phyloP scores from a whole-genome alignment of 2,329 filamentous ascomycete species.

The Arthrobotrys entomopaga region DNA sequence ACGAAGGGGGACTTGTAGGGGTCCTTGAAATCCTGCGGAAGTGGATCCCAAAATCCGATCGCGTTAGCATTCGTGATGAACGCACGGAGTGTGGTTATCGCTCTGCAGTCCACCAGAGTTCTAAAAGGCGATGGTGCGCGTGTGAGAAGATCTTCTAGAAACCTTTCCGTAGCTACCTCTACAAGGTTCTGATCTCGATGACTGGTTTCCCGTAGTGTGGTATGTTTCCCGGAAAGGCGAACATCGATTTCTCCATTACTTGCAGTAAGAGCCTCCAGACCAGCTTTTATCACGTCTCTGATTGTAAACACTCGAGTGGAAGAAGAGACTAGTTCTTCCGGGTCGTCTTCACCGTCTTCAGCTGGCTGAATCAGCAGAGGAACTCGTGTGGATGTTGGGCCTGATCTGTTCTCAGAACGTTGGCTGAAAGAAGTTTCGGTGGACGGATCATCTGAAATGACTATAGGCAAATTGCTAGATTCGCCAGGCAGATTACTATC shows the following conservation, averaged over 20 bases:
- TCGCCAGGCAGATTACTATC: not conserved
- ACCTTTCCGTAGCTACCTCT: constrained; percentile 11
- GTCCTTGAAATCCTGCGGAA: constrained; percentile 45
- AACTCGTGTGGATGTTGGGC: not conserved
- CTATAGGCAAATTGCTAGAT: not conserved
- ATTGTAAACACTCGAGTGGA: constrained; percentile 7
- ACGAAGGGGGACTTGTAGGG: constrained; percentile 49
- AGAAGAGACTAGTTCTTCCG: not conserved
- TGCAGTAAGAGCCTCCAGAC: constrained; percentile 28
- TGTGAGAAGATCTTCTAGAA: constrained; percentile 22
- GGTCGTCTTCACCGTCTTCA: no score
- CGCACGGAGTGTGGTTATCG: constrained; percentile 28
- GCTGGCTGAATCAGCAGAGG: not conserved
- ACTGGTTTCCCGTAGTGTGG: not conserved
- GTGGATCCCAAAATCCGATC: constrained; percentile 35
- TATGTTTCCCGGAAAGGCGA: constrained; percentile 16
- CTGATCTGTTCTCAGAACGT: not conserved
- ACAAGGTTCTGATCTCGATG: not conserved
- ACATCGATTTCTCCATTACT: constrained; percentile 22
- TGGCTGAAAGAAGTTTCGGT: not conserved
- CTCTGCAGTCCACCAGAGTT: constrained; percentile 9
- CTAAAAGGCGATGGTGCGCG: constrained; percentile 13
- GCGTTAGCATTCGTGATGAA: constrained; percentile 29
- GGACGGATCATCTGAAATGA: not conserved
- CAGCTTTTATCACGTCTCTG: constrained; percentile 35